phyloP scores from a whole-genome alignment of 2,329 filamentous ascomycete species.

The Neoarthrinium moseri region DNA sequence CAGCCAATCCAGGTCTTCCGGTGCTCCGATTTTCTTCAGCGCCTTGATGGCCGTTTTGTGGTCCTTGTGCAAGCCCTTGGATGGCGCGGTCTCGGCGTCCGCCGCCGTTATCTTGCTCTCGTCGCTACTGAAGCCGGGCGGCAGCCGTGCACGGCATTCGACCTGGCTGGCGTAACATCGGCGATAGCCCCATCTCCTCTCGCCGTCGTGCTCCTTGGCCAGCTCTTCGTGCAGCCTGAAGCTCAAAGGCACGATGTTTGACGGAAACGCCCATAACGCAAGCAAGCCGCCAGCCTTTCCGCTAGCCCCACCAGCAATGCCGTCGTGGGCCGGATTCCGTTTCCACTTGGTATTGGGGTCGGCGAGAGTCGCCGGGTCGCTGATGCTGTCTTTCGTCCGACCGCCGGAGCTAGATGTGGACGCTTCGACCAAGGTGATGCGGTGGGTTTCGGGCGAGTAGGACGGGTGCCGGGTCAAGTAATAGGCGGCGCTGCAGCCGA shows the following conservation, averaged over 20 bases:
- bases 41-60: constrained; percentile 25
- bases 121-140: constrained; percentile 16
- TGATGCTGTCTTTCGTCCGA: constrained; percentile 29
- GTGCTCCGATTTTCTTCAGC: constrained; percentile 25
- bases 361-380: constrained; percentile 28
- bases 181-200: constrained; percentile 70
- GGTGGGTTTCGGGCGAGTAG: constrained; percentile 63
- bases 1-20: constrained; percentile 71
- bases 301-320: constrained; percentile 71
- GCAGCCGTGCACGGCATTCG: constrained; percentile 27
- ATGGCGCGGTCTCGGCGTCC: constrained; percentile 8
- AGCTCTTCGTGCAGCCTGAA: constrained; percentile 69
- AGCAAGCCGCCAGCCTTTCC: constrained; percentile 77
- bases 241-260: constrained; percentile 67
- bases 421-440: constrained; percentile 71
- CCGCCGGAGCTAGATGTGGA: constrained; percentile 41
- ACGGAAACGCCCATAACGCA: constrained; percentile 73
- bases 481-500: constrained; percentile 73
- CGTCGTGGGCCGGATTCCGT: constrained; percentile 31
- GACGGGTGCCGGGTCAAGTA: constrained; percentile 69
- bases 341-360: constrained; percentile 21
- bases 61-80: constrained; percentile 28
- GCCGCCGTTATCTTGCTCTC: neutral
- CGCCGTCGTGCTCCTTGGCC: constrained; percentile 66
- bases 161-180: constrained; percentile 31